A percentile compares a stretch with the other conserved stretches of the same genome.
These are phyloP conservation scores for Candida maltosa DNA, from an alignment of 805 yeast species.

Conservation along the genomic window DNA sequence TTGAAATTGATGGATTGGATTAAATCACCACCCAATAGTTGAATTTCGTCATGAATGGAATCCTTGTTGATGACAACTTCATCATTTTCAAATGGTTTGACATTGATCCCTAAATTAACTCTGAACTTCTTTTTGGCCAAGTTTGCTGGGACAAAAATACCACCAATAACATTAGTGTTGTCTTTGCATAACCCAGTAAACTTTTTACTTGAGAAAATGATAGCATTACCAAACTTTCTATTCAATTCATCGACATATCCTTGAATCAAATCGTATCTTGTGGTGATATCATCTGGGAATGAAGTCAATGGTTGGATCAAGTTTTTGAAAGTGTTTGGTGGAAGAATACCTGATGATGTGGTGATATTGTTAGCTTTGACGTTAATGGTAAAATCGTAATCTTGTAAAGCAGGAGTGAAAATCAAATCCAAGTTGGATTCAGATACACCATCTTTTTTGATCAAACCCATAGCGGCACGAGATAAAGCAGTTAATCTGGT, in stretches of 20 bases:
- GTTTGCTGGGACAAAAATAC: conserved; percentile 72
- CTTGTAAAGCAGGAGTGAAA: conserved; percentile 79
- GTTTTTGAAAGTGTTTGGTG: conserved; percentile 58
- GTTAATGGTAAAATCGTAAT: conserved; percentile 76
- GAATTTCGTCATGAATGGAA: conserved; percentile 71
- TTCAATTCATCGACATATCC: conserved; percentile 60
- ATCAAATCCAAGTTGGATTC: conserved; percentile 45
- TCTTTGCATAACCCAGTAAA: conserved; percentile 51
- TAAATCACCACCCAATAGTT: conserved; percentile 59
- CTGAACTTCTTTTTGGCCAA: conserved; percentile 64
- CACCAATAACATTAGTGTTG: conserved; percentile 68
- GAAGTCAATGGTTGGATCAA: conserved; percentile 41
- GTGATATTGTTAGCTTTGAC: conserved; percentile 45
- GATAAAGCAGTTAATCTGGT: conserved; percentile 85
- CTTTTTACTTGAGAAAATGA: conserved; percentile 65
- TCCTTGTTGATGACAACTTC: conserved; percentile 65
- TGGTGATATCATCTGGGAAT: conserved; percentile 44
- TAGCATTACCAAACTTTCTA: conserved; percentile 59
- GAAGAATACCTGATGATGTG: conserved; percentile 54
- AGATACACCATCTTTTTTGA: conserved; percentile 42
- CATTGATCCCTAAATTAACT: conserved; percentile 73
- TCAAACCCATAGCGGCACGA: conserved; percentile 62
- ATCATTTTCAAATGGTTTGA: conserved; percentile 53
- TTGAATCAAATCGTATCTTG: conserved; percentile 58
- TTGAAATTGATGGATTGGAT: conserved; percentile 33